A percentile compares a stretch with the other conserved stretches of the same genome.
Conservation (phyloP, 2,329 filamentous ascomycete species). For the Fusarium aywerte region DNA sequence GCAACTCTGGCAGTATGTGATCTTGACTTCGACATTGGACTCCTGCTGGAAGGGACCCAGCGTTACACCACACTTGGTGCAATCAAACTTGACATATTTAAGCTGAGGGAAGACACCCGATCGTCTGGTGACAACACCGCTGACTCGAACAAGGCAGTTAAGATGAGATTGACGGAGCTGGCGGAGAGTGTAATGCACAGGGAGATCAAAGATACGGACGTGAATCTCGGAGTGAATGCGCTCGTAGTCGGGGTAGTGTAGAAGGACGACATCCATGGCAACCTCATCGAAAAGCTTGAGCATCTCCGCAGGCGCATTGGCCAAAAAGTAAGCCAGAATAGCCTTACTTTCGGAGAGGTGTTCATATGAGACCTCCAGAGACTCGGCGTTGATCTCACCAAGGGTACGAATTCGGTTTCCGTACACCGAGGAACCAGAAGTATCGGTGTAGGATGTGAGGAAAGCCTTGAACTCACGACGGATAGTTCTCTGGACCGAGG, state of each 20-base stretch:
- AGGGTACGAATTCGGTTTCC: constrained; percentile 92
- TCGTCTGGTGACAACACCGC: constrained; percentile 92
- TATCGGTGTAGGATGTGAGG: constrained; percentile 93
- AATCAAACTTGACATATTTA: constrained; percentile 99
- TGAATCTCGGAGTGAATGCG: constrained; percentile 98
- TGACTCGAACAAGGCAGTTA: constrained; percentile 94
- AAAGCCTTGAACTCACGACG: constrained; percentile 98
- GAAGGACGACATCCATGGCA: constrained; percentile 93
- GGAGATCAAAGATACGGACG: constrained; percentile 94
- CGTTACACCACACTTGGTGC: constrained; percentile 89
- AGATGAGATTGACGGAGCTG: constrained; percentile 95
- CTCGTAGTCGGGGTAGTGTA: constrained; percentile 98
- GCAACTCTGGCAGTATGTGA: constrained; percentile 96
- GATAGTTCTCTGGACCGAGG: constrained; percentile 90
- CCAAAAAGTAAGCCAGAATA: constrained; percentile 93
- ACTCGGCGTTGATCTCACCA: constrained; percentile 97
- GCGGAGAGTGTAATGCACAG: constrained; percentile 92
- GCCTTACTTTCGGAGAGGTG: constrained; percentile 92
- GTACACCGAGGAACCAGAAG: constrained; percentile 90
- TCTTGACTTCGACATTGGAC: constrained; percentile 94
- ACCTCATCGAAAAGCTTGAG: constrained; percentile 96
- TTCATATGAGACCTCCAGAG: constrained; percentile 94
- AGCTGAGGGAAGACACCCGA: constrained; percentile 97
- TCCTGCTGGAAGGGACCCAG: constrained; percentile 98
- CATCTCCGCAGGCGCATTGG: constrained; percentile 94